Percentiles rank a stretch among this genome's conserved stretches.
Evolutionary conservation across 768 basidiomycete genomes (phyloP).

Genomic region (Collybia mongolica): DNA sequence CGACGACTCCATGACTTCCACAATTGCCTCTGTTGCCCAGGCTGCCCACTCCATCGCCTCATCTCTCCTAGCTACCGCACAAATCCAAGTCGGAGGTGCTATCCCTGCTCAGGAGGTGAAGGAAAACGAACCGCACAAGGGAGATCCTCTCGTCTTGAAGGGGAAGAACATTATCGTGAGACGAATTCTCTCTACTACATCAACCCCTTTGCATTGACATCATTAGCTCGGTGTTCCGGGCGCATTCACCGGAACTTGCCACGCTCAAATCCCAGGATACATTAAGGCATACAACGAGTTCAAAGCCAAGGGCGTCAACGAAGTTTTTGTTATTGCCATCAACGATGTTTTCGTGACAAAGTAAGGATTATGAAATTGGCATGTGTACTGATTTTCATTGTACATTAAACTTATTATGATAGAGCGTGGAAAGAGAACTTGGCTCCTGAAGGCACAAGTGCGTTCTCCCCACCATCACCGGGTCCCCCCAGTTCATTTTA

Average conservation of each 20-base stretch:
- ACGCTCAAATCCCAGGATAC: conserved; percentile 61
- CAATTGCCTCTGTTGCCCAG: too few relatives aligned
- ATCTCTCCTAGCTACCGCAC: conserved; percentile 11
- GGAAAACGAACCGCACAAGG: conserved; percentile 49
- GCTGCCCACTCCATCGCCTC: too few relatives aligned
- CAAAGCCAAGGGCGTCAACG: conserved; percentile 72
- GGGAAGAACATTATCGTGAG: conserved; percentile 68
- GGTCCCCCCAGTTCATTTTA: conserved; percentile 6
- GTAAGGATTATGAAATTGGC: conserved; percentile 23
- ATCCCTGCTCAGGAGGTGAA: conserved; percentile 57
- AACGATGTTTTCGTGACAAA: conserved; percentile 80
- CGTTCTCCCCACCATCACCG: conserved; percentile 14
- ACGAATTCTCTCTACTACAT: conserved; percentile 4
- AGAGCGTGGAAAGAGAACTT: conserved; percentile 71
- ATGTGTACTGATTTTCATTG: background rate
- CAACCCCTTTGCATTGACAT: background rate
- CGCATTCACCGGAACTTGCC: conserved; percentile 75
- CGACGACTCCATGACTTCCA: too few relatives aligned
- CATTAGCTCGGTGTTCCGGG: conserved; percentile 71
- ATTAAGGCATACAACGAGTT: conserved; percentile 66
- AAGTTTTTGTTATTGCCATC: conserved; percentile 70
- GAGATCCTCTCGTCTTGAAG: conserved; percentile 41
- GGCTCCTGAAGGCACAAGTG: conserved; percentile 56
- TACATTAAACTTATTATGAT: background rate
- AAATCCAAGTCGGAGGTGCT: conserved; percentile 44